phyloP scores from a whole-genome alignment of 2,329 filamentous ascomycete species.

The Botrytis galanthina region DNA sequence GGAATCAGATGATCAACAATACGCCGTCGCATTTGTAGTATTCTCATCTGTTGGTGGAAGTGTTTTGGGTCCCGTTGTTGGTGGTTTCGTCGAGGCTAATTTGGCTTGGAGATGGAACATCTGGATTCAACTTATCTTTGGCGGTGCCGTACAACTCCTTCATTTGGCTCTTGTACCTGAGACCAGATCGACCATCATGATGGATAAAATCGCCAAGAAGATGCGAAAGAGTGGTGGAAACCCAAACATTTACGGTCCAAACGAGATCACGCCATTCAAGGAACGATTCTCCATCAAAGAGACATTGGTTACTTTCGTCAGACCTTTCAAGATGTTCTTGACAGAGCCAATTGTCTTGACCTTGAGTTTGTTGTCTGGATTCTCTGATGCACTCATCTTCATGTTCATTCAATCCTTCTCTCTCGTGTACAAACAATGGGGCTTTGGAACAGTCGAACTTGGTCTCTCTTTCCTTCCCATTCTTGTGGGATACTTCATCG shows the following conservation, averaged over 20 bases:
- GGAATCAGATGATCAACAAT: slow-evolving; percentile 69
- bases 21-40: slow-evolving; percentile 72
- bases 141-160: slow-evolving; percentile 63
- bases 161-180: slow-evolving; percentile 73
- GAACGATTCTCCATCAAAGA: slow-evolving; percentile 59
- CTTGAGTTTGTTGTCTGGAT: slow-evolving; percentile 68
- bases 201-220: slow-evolving; percentile 76
- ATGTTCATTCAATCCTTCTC: slow-evolving; percentile 72
- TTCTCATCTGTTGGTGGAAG: slow-evolving; percentile 79
- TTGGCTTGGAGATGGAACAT: slow-evolving; percentile 74
- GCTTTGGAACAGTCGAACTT: slow-evolving; percentile 54
- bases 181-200: slow-evolving; percentile 72
- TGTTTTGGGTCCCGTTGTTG: slow-evolving; percentile 73
- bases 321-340: slow-evolving; percentile 71
- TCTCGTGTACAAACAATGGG: slow-evolving; percentile 67
- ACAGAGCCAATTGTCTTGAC: slow-evolving; percentile 72
- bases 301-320: slow-evolving; percentile 55
- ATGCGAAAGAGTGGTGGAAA: slow-evolving; percentile 60
- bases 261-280: slow-evolving; percentile 63
- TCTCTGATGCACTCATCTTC: slow-evolving; percentile 74
- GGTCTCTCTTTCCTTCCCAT: slow-evolving; percentile 65
- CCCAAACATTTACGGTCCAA: slow-evolving; percentile 63
- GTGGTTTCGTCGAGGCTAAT: slow-evolving; percentile 69
- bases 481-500: slow-evolving; percentile 63
- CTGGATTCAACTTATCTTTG: slow-evolving; percentile 83